Evolutionary conservation across 352 stramenopile species (phyloP).

Genomic region (Phytopythium boreale): DNA sequence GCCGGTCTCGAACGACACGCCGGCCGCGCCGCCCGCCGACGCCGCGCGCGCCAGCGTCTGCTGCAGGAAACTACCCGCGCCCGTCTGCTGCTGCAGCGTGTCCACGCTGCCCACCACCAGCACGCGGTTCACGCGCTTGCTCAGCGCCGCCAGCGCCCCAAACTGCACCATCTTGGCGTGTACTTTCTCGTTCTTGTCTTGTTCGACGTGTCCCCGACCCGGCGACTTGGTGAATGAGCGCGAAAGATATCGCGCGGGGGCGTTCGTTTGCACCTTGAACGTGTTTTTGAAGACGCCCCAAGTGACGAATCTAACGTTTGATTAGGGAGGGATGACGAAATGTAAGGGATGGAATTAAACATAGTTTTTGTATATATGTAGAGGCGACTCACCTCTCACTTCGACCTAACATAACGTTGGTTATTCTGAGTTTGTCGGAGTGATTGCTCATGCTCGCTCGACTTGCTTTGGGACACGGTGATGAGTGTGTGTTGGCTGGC

Average conservation of each 20-base stretch:
- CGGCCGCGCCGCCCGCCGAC: conserved; percentile 12
- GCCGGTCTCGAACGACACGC: conserved; percentile 25
- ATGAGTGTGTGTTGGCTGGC: conserved; percentile 4
- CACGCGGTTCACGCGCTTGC: conserved; percentile 46
- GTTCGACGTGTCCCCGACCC: background rate
- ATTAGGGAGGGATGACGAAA: background rate
- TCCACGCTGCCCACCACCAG: conserved; percentile 48
- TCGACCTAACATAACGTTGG: background rate
- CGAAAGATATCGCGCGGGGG: background rate
- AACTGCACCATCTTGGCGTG: conserved; percentile 36
- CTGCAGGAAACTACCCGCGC: conserved; percentile 32
- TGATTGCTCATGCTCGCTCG: background rate
- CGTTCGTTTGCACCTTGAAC: background rate
- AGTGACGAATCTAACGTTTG: background rate
- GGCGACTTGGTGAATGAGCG: background rate
- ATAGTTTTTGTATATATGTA: background rate
- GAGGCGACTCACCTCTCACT: background rate
- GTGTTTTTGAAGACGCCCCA: background rate
- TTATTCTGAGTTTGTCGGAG: background rate
- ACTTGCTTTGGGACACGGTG: background rate
- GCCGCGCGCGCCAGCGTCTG: conserved; percentile 26
- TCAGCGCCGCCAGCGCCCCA: conserved; percentile 15
- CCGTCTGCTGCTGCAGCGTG: conserved; percentile 32
- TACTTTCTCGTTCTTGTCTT: background rate
- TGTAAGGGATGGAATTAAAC: too few relatives aligned